These are phyloP conservation scores for Zelonia costaricensis DNA, from an alignment of 208 protist species.

Conservation along the genomic window DNA sequence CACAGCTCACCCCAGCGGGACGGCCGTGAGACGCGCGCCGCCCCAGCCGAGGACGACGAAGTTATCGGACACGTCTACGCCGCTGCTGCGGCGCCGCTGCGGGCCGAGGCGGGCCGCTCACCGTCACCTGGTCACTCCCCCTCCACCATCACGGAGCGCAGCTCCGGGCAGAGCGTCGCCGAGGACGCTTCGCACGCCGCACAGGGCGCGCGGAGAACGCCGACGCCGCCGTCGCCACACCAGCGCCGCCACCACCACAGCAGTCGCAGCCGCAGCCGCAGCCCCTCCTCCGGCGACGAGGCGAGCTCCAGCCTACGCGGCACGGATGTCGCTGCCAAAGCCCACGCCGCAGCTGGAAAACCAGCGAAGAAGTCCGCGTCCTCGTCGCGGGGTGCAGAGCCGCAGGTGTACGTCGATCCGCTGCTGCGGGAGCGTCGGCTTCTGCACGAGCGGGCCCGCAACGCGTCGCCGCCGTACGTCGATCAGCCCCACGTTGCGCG, in stretches of 20 bases:
- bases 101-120: not conserved
- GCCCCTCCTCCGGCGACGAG: not conserved
- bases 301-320: not conserved
- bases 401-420: slow-evolving; percentile 27
- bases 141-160: slow-evolving; percentile 8
- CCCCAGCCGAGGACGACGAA: too few species aligned
- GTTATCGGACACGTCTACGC: too few species aligned
- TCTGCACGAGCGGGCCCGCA: slow-evolving; percentile 10
- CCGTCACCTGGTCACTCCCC: slow-evolving; percentile 1
- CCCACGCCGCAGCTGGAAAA: too few species aligned
- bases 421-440: slow-evolving; percentile 22
- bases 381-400: slow-evolving; percentile 2
- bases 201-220: not conserved
- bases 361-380: not conserved
- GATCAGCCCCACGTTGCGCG: too few species aligned
- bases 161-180: slow-evolving; percentile 7
- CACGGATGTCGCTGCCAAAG: too few species aligned
- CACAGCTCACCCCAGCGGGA: too few species aligned
- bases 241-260: not conserved
- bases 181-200: not conserved
- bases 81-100: not conserved
- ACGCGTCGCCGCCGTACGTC: slow-evolving; percentile 5
- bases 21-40: too few species aligned
- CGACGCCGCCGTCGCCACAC: not conserved
- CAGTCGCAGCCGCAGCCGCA: not conserved